A percentile compares a stretch with the other conserved stretches of the same genome.
phyloP scores from a whole-genome alignment of 495 filamentous ascomycete species.

The Parathielavia hyrcaniae region DNA sequence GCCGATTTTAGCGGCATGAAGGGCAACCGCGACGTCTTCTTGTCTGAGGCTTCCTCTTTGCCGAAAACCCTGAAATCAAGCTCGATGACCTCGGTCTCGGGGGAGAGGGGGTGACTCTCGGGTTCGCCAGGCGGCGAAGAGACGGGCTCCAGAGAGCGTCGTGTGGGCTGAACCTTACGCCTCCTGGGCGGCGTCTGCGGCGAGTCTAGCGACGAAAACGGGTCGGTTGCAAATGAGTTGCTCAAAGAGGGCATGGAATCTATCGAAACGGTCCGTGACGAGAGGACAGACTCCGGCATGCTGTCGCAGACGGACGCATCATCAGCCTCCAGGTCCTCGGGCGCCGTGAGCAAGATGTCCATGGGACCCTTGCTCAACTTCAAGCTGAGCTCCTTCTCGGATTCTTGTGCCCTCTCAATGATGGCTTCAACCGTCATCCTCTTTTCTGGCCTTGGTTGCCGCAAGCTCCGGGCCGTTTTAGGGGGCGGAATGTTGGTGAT shows the following conservation, averaged over 20 bases:
- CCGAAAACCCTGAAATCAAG: constrained; percentile 46
- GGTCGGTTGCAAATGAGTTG: constrained; percentile 38
- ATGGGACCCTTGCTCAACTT: constrained; percentile 44
- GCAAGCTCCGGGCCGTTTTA: constrained; percentile 26
- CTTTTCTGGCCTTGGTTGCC: constrained; percentile 28
- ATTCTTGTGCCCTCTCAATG: constrained; percentile 42
- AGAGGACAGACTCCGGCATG: constrained; percentile 37
- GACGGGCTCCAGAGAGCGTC: constrained; percentile 41
- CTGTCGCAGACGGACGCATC: constrained; percentile 42
- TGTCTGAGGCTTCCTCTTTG: constrained; percentile 28
- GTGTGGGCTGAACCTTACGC: constrained; percentile 35
- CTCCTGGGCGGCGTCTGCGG: constrained; percentile 35
- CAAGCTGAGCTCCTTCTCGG: constrained; percentile 46
- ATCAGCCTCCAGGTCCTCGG: constrained; percentile 49
- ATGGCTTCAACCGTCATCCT: constrained; percentile 48
- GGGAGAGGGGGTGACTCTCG: constrained; percentile 42
- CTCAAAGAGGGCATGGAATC: constrained; percentile 46
- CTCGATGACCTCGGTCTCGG: constrained; percentile 33
- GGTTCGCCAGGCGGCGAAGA: constrained; percentile 37
- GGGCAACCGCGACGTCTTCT: constrained; percentile 29
- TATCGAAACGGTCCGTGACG: constrained; percentile 41
- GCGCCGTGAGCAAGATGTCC: constrained; percentile 49
- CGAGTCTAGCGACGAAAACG: constrained; percentile 38
- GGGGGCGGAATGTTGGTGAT: constrained; percentile 53
- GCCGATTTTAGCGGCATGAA: constrained; percentile 46